Base-by-base conservation (phyloP, 2,329 filamentous ascomycete genomes). In the Clarireedia hainanense region DNA sequence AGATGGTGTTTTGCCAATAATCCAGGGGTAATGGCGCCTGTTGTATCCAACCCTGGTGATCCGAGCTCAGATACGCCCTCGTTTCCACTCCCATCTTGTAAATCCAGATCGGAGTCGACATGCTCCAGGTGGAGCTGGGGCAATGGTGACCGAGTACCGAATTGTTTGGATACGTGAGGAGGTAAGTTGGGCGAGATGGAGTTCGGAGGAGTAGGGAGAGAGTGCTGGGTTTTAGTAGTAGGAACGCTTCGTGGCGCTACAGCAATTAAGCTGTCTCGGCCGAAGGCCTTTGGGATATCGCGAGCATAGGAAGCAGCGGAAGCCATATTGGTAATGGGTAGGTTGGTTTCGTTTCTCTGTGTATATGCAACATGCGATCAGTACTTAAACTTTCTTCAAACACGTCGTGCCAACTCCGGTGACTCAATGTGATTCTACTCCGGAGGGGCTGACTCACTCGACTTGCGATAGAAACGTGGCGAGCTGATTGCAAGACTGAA, bases 1-100 rank as follows among this genome's bases (percentile, higher is more conserved):
- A 99, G 80, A 70, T 97, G 88, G 70, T 92, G 83, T 72, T 88
- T 94, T 65, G 92, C 90, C 63, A 99, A 80, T 77, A 96, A 83
- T 67, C 78, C 75, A 42, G 91, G 85, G 48, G 90, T 95, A 71
- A 99, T 96, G 67, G 85, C 82, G 63, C 89, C 90, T 30, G 86
- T 80, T 47, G 86, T 83, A 71, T 96, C 91, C 60, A 77, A 76
- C 45, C 73, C 58, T 72, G 71, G 51, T 7, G 65, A 67, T 57
- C 62, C 63, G 47, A 62, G 34, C 37, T 60, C 61, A 24, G 56
- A 40, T 23, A 60, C 58, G 39, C 55, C 60, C 42, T 68, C 62
- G 37, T 60, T 61, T 49, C 63, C 63, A 61, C 71, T 69, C 52
- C 72, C 70, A 57, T 83, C 81, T 68, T 89, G 85, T 65, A 95